Evolutionary conservation across 257 asterid species (phyloP), one percentile per base, ranked within the genome.

Genomic region (Dorcoceras hygrometricum): DNA sequence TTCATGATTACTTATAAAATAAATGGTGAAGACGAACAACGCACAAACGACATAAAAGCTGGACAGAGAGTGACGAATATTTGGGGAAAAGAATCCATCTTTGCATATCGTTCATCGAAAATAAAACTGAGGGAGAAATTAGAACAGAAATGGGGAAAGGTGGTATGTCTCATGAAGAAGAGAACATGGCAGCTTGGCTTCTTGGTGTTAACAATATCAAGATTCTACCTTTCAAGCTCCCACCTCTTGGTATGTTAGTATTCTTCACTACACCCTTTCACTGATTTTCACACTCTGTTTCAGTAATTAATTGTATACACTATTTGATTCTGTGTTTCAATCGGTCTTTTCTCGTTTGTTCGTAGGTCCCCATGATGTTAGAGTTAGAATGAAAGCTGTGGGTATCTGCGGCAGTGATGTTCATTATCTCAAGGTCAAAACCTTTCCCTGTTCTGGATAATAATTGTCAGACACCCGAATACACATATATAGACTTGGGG

Each of bases 371-470:
- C 89, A 76, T 62, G 95, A 91, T 81, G 96, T 88, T 72, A 89
- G 87, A 80, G 83, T 91, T 75, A 80, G 92, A 72, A 87, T 91
- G 87, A 91, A 89, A 81, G 96, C 96, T 77, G 98, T 91, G 61
- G 98, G 98, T 36, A 91, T 92, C 54, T 92, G 98, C 76, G 98
- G 98, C 73, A 92, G 98, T 79, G 98, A 92, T 83, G 96, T 92
- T 78, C 96, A 89, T 77, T 85, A 82, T 75, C 90, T 85, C 83
- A 91, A 84, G 98, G 96, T 91, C 61, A 73, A 57, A 29, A n/a
- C 26, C 63, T 64, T 28, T 68, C 23, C 32, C 24, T 43, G 20
- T 66, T 14, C 68, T 64, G 60, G 24, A 18, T 0, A 20, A 57
- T 23, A 5, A 58, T 58, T 12, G 10, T 36, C 12, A 26, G 50